Evolutionary conservation across 2,329 filamentous ascomycete genomes (phyloP).

Genomic region (Alternaria alternata): DNA sequence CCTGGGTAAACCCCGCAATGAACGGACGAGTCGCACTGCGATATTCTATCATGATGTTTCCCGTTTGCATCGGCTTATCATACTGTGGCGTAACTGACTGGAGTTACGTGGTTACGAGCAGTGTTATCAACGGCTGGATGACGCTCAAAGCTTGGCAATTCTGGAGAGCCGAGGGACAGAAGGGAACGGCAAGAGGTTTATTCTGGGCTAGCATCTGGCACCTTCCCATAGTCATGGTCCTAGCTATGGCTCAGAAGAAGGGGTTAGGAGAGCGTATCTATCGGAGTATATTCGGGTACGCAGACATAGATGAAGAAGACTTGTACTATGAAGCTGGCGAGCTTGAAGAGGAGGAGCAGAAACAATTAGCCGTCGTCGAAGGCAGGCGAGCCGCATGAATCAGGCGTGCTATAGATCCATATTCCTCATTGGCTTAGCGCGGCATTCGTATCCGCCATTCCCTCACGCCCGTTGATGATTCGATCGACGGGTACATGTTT

Average conservation of each 20-base stretch:
- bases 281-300: slow-evolving; percentile 42
- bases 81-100: slow-evolving; percentile 83
- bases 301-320: slow-evolving; percentile 43
- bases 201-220: slow-evolving; percentile 99
- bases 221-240: slow-evolving; percentile 84
- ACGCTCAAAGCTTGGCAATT: slow-evolving; percentile 80
- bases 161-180: slow-evolving; percentile 78
- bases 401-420: slow-evolving; percentile 3
- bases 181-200: slow-evolving; percentile 80
- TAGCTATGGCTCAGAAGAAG: slow-evolving; percentile 93
- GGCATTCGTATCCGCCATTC: neutral
- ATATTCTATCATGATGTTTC: slow-evolving; percentile 86
- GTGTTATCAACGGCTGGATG: slow-evolving; percentile 87
- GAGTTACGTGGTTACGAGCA: slow-evolving; percentile 81
- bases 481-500: slow-evolving; percentile 24
- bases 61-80: slow-evolving; percentile 82
- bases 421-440: neutral
- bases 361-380: slow-evolving; percentile 10
- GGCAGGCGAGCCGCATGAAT: slow-evolving; percentile 15
- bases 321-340: slow-evolving; percentile 45
- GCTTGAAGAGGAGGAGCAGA: slow-evolving; percentile 33
- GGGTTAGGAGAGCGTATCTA: slow-evolving; percentile 59
- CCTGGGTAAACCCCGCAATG: slow-evolving; percentile 84
- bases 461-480: neutral
- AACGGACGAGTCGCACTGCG: slow-evolving; percentile 88